phyloP scores from a whole-genome alignment of 176 grass and related monocot species.

The Oryza coarctata region DNA sequence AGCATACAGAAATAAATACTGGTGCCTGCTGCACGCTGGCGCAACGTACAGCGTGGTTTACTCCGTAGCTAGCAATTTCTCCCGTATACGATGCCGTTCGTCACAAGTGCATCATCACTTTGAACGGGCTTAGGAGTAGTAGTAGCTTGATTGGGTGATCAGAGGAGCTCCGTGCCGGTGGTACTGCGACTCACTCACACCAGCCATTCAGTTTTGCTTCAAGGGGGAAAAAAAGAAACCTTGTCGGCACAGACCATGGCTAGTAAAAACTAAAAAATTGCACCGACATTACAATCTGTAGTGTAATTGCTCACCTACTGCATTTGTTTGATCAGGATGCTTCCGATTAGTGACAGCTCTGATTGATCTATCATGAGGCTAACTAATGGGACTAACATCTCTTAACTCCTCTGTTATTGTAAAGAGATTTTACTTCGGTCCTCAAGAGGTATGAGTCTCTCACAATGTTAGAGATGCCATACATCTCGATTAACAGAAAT shows the following conservation, averaged over 20 bases:
- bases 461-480: not conserved
- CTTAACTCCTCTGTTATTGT: not conserved
- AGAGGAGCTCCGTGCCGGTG: not conserved
- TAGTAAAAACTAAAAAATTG: not conserved
- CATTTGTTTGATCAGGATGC: not conserved
- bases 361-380: not conserved
- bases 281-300: not conserved
- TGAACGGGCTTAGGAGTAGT: not conserved
- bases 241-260: not conserved
- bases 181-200: not conserved
- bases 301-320: not conserved
- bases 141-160: not conserved
- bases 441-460: not conserved
- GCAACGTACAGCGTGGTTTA: not conserved
- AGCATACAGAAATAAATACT: not conserved
- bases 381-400: not conserved
- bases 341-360: not conserved
- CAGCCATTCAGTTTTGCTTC: not conserved
- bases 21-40: not conserved
- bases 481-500: not conserved
- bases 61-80: not conserved
- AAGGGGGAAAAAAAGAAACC: not conserved
- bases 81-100: not conserved
- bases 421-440: not conserved
- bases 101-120: conserved; percentile 4